Base-by-base conservation (phyloP, 352 stramenopile genomes). In the Phytophthora cajani region DNA sequence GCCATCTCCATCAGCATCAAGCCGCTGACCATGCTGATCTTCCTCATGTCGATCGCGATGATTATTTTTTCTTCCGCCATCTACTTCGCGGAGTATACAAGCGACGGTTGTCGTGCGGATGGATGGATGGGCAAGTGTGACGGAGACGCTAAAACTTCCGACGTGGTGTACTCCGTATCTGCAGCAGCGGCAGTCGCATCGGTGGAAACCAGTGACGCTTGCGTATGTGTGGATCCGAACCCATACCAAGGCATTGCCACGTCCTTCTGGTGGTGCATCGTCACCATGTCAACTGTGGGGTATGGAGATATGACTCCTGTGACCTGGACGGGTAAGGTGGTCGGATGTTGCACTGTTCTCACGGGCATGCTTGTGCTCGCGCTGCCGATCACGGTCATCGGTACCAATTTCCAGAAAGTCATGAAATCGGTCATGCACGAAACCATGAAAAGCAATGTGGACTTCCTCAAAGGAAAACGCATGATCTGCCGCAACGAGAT, bases 231-330 rank as follows among this genome's bases (percentile, higher is more conserved):
- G 17, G 90, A 95, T 61, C 82, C 82, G n/a, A 93, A 91, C 19
- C 90, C 89, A 23, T 97, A 95, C 75, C 79, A 71, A 62, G 91
- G 82, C 58, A 96, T 97, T 56, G 81, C 85, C 0, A 74, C 81
- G 23, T 90, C 85, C 4, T 94, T 96, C 27, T 97, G 91, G 87
- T 97, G 89, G 89, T 92, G 91, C 56, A 89, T 97, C 55, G 89
- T 97, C 59, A 97, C 91, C n/a, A 95, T 97, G 83, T 97, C 91
- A 23, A 97, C 91, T 0, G 90, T 97, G 3, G 91, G 91, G 1
- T 97, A 97, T 58, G 91, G 91, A 1, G 91, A 97, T 57, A 89
- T 95, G 77, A 88, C 79, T 2, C 91, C 91, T 3, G 87, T 93
- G 64, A 95, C 89, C 11, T 73, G 84, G 27, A 19, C 67, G 3